Evolutionary conservation across 371 early-diverging fungal species (phyloP), one percentile per base, ranked within the genome.

Genomic region (Haplosporangium sp.): DNA sequence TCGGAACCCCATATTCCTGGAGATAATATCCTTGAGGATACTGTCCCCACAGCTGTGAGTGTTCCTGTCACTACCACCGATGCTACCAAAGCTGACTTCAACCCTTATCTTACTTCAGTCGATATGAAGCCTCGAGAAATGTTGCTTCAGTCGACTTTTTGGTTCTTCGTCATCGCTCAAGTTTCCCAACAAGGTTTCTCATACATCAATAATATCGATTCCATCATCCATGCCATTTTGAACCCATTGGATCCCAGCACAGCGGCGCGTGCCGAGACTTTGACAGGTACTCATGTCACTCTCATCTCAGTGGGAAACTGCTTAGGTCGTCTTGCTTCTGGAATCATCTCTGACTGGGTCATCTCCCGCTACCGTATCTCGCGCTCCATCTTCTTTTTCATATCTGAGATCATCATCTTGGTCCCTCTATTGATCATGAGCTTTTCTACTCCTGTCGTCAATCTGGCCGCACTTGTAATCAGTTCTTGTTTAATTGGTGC

Each of bases 111-210:
- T 65, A 67, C 71, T 19, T 71, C 71, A 19, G 47, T 71, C n/a
- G 81, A 79, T 58, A 74, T 79, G 81, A 74, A 71, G 52, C 81
- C 81, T 38, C 56, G 62, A n/a, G 67, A 67, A 2, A 38, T 79
- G n/a, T 61, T 79, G 15, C 27, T 67, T 47, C 74, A 79, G 53
- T 62, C 81, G 13, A 74, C 81, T 2, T 79, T 79, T 63, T 79
- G 81, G 81, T 79, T 79, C 65, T 79, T 79, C 67, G 81, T 79
- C 53, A 67, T 79, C 17, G 81, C 81, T 19, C 81, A 79, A 52
- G 71, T 79, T 45, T 69, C 67, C 27, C 81, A 79, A 27, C 81
- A 79, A 58, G 81, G 81, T 2, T 79, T 79, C 48, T 79, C 81
- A 10, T 79, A 79, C 81, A 79, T 79, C 59, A 79, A 79, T 68